Evolutionary conservation across 129 eudicot species (phyloP).

Genomic region (Ambrosia trifida): DNA sequence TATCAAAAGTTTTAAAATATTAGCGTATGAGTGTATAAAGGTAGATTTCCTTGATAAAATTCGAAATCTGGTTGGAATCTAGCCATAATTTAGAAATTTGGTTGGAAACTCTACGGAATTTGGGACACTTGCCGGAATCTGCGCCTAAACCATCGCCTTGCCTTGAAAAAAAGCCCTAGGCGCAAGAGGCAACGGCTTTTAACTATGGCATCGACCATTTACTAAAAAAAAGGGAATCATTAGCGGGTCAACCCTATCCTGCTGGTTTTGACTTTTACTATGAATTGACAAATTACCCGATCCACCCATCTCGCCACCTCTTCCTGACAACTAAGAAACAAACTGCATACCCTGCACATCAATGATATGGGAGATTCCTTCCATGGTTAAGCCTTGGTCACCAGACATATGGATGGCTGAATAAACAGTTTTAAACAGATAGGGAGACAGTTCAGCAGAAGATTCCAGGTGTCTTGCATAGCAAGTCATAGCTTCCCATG

Average conservation of each 20-base stretch:
- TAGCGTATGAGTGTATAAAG: no score
- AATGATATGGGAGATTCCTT: slow-evolving; percentile 44
- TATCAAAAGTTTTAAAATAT: no score
- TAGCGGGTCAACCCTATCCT: background rate
- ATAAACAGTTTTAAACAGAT: slow-evolving; percentile 52
- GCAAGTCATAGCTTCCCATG: slow-evolving; percentile 79
- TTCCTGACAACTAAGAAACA: background rate
- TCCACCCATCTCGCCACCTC: slow-evolving; percentile 8
- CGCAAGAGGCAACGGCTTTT: no score
- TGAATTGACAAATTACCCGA: background rate
- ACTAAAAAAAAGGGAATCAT: background rate
- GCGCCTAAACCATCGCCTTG: no score
- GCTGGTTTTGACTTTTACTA: background rate
- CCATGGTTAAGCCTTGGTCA: slow-evolving; percentile 85
- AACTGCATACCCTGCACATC: slow-evolving; percentile 47
- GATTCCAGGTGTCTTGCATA: slow-evolving; percentile 46
- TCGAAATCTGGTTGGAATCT: no score
- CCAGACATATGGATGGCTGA: slow-evolving; percentile 85
- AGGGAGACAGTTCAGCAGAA: slow-evolving; percentile 34
- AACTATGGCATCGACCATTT: no score
- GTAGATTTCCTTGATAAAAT: no score
- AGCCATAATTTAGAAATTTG: no score
- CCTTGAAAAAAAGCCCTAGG: no score
- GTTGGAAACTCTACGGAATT: no score
- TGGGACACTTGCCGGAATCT: no score